Percentiles rank a stretch among this genome's conserved stretches.
phyloP scores from a whole-genome alignment of 2,329 filamentous ascomycete genomes.

The Trichoderma aggressivum region DNA sequence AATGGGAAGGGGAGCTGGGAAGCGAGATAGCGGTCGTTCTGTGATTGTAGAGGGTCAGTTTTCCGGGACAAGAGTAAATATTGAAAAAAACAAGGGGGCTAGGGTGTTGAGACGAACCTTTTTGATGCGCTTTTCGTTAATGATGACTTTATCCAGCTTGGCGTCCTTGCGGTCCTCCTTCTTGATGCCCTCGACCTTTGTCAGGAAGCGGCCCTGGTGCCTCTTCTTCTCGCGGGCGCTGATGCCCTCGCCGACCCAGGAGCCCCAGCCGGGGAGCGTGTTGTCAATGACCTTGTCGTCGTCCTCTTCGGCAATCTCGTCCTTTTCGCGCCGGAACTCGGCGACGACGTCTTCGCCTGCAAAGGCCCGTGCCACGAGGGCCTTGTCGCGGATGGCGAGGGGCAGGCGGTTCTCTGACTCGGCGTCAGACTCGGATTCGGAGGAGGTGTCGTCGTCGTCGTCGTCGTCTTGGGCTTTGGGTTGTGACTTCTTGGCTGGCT shows the following conservation, averaged over 20 bases:
- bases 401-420: constrained; percentile 52
- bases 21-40: constrained; percentile 86
- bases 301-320: constrained; percentile 66
- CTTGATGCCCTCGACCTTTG: constrained; percentile 69
- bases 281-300: constrained; percentile 79
- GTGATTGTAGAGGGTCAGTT: constrained; percentile 3
- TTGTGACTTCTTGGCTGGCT: background rate
- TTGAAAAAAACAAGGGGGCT: background rate
- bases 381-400: constrained; percentile 57
- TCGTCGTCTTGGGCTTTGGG: constrained; percentile 24
- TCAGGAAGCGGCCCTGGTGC: constrained; percentile 61
- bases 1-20: constrained; percentile 83
- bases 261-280: constrained; percentile 91
- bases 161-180: constrained; percentile 75
- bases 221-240: constrained; percentile 64
- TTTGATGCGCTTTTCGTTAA: constrained; percentile 85
- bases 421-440: constrained; percentile 44
- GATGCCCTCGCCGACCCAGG: constrained; percentile 82
- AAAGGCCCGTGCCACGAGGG: constrained; percentile 78
- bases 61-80: background rate
- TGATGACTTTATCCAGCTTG: constrained; percentile 79
- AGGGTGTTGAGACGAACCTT: constrained; percentile 56
- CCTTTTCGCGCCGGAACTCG: constrained; percentile 80
- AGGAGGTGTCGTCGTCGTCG: constrained; percentile 31
- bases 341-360: constrained; percentile 81